phyloP scores from a whole-genome alignment of 768 basidiomycete genomes.

The Cystofilobasidium bisporidii region DNA sequence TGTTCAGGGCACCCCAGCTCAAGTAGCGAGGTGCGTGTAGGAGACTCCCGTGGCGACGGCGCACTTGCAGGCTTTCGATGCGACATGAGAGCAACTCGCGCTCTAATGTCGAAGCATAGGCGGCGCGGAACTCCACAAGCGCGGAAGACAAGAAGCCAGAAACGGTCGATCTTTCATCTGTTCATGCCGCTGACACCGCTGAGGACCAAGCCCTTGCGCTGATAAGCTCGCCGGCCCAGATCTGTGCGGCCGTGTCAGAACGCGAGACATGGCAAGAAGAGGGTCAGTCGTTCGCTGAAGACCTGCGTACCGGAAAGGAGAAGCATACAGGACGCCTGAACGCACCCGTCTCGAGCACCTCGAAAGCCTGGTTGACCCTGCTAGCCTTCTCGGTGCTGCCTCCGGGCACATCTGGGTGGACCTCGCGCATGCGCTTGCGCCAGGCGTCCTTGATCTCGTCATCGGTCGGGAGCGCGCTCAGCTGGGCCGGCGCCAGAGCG shows the following conservation, averaged over 20 bases:
- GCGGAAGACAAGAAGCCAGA: too few species aligned
- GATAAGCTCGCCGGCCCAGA: neutral
- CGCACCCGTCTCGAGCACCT: neutral
- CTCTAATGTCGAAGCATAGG: too few species aligned
- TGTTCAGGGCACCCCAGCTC: too few species aligned
- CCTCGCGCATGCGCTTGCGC: neutral
- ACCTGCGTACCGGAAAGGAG: neutral
- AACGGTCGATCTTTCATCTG: neutral
- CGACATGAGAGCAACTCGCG: too few species aligned
- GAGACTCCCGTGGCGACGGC: too few species aligned
- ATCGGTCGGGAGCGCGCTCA: neutral
- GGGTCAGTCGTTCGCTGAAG: neutral
- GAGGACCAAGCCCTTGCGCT: neutral
- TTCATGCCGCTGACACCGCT: neutral
- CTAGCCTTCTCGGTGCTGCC: slow-evolving; percentile 10
- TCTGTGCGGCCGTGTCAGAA: neutral
- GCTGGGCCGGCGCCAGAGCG: neutral
- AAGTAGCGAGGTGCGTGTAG: too few species aligned
- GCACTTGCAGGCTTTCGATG: too few species aligned
- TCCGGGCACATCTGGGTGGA: slow-evolving; percentile 7
- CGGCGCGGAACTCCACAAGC: too few species aligned
- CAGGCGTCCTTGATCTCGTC: slow-evolving; percentile 11
- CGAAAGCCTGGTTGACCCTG: slow-evolving; percentile 10
- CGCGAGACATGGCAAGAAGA: neutral
- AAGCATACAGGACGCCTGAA: neutral